Evolutionary conservation across 805 yeast genomes (phyloP), one percentile per base, ranked within the genome.

Genomic region (Candida ortonii): DNA sequence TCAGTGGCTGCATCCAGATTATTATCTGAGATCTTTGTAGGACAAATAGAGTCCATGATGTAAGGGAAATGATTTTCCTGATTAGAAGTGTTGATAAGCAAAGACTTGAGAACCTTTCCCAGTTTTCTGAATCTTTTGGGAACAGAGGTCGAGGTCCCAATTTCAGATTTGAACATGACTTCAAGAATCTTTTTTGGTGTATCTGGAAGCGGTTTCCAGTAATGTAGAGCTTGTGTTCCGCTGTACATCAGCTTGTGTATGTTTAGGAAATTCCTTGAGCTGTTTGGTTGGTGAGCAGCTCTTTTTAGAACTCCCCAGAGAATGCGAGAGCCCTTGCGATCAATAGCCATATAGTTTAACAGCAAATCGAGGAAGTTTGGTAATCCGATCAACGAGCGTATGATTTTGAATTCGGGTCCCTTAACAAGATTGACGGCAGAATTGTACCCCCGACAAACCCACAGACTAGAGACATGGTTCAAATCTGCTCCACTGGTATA

Each of bases 351-450:
- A 26, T 46, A 49, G 25, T 63, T 62, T 5, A 69, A 27, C 3
- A 78, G 12, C 14, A 78, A 28, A 6, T 62, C 37, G 5, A 66
- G 29, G 47, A 78, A 77, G 1, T 38, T 36, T 1, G 38, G 36
- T 6, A 55, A 49, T 0, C 80, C 81, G 2, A 76, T 42, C 1
- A 55, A 19, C 3, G 37, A 39, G 37, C 61, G 71, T 0, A 78
- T 34, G 3, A 49, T 41, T 19, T 64, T 63, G 77, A 84, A 78
- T 3, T 51, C 41, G 3, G 59, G 45, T 4, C 62, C 50, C 38
- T 75, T 76, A 13, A 81, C 41, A 2, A 53, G 34, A 12, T 63
- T 57, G 3, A 65, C 63, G 16, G 57, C 56, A n/a, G 67, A 55
- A 40, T 68, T 73, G 6, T 58, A 50, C 5, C 60, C 53, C 2